A percentile compares a stretch with the other conserved stretches of the same genome.
Evolutionary conservation across 1,139 yeast genomes (phyloP).

Genomic region (Citeromyces hawaiiensis): DNA sequence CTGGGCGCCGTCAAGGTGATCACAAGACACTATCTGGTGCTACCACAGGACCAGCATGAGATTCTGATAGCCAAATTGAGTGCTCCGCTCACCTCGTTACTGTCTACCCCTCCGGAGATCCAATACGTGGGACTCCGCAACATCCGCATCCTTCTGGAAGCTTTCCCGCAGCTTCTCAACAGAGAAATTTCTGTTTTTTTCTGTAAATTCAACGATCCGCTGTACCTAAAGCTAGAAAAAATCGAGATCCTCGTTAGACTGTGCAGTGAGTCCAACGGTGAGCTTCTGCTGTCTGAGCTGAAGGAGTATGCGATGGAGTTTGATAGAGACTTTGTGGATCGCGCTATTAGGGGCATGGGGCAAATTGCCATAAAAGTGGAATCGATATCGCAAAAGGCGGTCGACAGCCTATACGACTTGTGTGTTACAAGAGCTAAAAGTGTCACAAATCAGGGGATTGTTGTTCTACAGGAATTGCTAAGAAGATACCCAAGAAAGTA

Average conservation of each 20-base stretch:
- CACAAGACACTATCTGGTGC: constrained; percentile 51
- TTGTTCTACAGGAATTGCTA: constrained; percentile 66
- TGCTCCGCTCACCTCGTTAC: constrained; percentile 85
- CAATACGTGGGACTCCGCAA: constrained; percentile 92
- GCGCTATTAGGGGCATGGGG: constrained; percentile 75
- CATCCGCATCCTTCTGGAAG: constrained; percentile 79
- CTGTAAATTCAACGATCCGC: constrained; percentile 88
- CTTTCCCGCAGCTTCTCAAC: constrained; percentile 68
- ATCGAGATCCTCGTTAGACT: constrained; percentile 81
- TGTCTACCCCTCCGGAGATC: constrained; percentile 83
- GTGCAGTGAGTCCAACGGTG: constrained; percentile 58
- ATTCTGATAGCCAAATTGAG: constrained; percentile 57
- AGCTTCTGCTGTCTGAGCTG: constrained; percentile 66
- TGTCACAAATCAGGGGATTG: constrained; percentile 67
- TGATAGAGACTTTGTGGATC: constrained; percentile 77
- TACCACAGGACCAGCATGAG: constrained; percentile 29
- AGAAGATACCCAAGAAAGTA: constrained; percentile 66
- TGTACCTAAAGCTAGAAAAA: constrained; percentile 85
- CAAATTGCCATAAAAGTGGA: constrained; percentile 77
- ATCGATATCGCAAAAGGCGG: constrained; percentile 50
- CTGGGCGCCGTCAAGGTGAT: constrained; percentile 77
- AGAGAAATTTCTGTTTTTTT: constrained; percentile 84
- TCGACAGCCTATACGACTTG: constrained; percentile 62
- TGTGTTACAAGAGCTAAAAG: constrained; percentile 69
- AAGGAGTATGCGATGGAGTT: constrained; percentile 92